Evolutionary conservation across 345 rosid species (phyloP).

Genomic region (Eucalyptus leucophloia): DNA sequence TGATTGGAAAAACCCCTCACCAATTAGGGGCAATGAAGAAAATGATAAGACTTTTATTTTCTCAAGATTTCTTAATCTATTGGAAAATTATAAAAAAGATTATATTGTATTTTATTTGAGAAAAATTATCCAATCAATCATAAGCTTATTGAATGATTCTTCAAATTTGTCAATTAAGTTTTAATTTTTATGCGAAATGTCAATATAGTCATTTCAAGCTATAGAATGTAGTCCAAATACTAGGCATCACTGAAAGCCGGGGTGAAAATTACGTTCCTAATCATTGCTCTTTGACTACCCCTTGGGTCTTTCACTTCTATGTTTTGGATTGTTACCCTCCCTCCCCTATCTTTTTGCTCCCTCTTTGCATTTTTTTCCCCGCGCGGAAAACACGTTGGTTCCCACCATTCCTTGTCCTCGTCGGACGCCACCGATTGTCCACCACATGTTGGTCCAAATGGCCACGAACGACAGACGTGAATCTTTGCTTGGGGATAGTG

Average conservation of each 20-base stretch:
- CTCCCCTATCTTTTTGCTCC: background rate
- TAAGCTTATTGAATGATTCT: accelerated
- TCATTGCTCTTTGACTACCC: background rate
- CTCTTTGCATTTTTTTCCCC: background rate
- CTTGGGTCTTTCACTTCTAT: background rate
- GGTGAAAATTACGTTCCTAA: background rate
- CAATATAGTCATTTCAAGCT: too few species aligned
- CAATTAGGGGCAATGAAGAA: background rate
- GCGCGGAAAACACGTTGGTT: background rate
- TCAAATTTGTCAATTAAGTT: accelerated
- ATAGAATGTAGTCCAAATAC: too few species aligned
- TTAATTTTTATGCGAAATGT: accelerated
- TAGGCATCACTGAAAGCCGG: too few species aligned
- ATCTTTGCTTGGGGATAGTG: background rate
- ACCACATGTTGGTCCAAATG: background rate
- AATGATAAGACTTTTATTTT: background rate
- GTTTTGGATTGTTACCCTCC: background rate
- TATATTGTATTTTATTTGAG: accelerated
- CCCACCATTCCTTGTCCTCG: background rate
- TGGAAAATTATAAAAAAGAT: background rate
- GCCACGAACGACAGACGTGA: background rate
- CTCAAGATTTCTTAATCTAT: background rate
- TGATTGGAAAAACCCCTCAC: background rate
- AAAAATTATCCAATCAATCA: accelerated
- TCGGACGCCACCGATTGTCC: background rate